Base-by-base conservation (phyloP, 2,329 filamentous ascomycete genomes). In the Colletotrichum lentis region DNA sequence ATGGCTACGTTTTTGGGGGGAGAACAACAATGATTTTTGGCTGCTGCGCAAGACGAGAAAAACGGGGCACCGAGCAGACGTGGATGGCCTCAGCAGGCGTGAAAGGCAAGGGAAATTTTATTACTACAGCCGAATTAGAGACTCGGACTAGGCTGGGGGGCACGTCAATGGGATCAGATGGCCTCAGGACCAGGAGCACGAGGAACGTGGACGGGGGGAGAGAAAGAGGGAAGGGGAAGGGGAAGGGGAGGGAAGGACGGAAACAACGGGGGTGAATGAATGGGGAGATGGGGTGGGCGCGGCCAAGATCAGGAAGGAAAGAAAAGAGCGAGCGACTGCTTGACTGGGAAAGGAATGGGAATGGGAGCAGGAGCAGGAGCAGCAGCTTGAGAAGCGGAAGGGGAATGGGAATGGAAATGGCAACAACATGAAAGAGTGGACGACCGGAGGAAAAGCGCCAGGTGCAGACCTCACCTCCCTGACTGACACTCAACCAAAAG, bases 1-100 rank as follows among this genome's bases (percentile, higher is more conserved):
- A 85, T 84, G 81, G 80, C 80, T 83, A 81, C 81, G 78, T 80
- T 82, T 83, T 84, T 81, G 80, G 76, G 76, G 76, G 73, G 73
- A 35, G 31, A 77, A 78, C 76, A 78, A 77, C 73, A 77, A 80
- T 80, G 79, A 79, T 81, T 78, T 80, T 76, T 79, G 80, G 79
- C 65, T 65, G 67, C 75, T 77, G 76, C 75, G 72, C 72, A 76
- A 71, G 74, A 75, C 69, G 75, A 77, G 77, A 83, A 84, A 84
- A 84, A 80, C 80, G 82, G 82, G 82, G 81, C 82, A 71, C 67
- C 77, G 74, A 79, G 63, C 63, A 69, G 67, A 67, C 67, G 67
- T 62, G 64, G 64, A 66, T 66, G 64, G 67, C 67, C 62, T 69
- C 63, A 67, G 67, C 57, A 69, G 49, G 62, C 47, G 63, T 69